Conservation (phyloP, 73 alveolate species). For the Paraurostyla sp. region DNA sequence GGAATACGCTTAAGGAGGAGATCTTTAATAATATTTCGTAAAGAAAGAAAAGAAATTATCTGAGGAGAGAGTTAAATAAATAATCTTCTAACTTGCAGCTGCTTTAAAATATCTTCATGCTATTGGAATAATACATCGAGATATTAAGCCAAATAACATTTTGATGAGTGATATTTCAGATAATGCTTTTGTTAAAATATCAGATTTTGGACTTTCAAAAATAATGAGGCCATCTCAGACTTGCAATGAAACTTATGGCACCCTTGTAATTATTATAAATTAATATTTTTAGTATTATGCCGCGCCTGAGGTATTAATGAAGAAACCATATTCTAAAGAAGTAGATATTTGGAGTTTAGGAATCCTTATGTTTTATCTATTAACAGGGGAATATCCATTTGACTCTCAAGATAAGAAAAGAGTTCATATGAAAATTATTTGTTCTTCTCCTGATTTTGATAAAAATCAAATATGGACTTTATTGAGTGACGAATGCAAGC, state of each 20-base stretch:
- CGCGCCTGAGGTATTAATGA: conserved; percentile 81
- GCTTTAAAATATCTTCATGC: conserved; percentile 89
- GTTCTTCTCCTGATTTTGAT: too few relatives aligned
- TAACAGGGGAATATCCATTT: conserved; percentile 45
- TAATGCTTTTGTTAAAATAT: conserved; percentile 81
- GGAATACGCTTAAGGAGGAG: conserved; percentile 87
- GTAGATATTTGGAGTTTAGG: conserved; percentile 58
- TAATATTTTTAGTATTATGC: conserved; percentile 64
- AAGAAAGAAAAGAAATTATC: conserved; percentile 68
- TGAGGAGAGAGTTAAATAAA: conserved; percentile 76
- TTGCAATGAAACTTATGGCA: conserved; percentile 82
- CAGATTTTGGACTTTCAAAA: conserved; percentile 92
- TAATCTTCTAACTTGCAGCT: conserved; percentile 77
- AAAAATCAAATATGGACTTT: too few relatives aligned
- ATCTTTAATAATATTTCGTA: conserved; percentile 73
- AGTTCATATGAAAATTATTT: too few relatives aligned
- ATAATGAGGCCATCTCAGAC: conserved; percentile 84
- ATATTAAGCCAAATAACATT: conserved; percentile 95
- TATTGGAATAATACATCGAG: conserved; percentile 92
- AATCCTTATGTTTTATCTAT: background rate
- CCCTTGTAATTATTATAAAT: conserved; percentile 3
- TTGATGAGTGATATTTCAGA: conserved; percentile 82
- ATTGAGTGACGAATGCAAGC: too few relatives aligned
- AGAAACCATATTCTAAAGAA: conserved; percentile 1
- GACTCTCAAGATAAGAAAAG: too few relatives aligned